Conservation (phyloP, 371 early-diverging fungal genomes). For the Blakeslea trispora region DNA sequence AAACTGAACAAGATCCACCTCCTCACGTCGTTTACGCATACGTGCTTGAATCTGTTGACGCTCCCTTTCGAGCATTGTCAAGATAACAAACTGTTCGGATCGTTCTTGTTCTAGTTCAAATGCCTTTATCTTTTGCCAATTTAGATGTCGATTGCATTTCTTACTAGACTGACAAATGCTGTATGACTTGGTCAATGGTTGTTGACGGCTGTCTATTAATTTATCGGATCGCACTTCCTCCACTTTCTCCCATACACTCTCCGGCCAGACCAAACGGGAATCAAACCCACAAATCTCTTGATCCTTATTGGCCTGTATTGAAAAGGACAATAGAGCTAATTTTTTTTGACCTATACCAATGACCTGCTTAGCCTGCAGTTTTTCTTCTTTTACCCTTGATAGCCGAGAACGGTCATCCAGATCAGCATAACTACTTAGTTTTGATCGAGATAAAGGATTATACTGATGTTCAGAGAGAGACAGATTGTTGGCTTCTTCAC, state of each 20-base stretch:
- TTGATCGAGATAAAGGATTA: slow-evolving; percentile 25
- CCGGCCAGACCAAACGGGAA: slow-evolving; percentile 55
- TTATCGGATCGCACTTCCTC: slow-evolving; percentile 16
- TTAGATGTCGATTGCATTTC: slow-evolving; percentile 47
- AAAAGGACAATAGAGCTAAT: slow-evolving; percentile 17
- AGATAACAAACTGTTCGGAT: slow-evolving; percentile 32
- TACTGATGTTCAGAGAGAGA: slow-evolving; percentile 24
- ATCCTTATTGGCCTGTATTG: slow-evolving; percentile 22
- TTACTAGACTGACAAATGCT: slow-evolving; percentile 29
- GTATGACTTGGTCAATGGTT: slow-evolving; percentile 8
- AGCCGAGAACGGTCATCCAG: slow-evolving; percentile 40
- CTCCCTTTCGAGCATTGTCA: slow-evolving; percentile 39
- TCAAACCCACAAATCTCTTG: slow-evolving; percentile 56
- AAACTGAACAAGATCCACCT: slow-evolving; percentile 30
- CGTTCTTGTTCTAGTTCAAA: slow-evolving; percentile 60
- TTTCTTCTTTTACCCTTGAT: slow-evolving; percentile 27
- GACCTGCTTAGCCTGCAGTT: slow-evolving; percentile 22
- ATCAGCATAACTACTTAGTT: slow-evolving; percentile 33
- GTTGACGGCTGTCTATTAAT: slow-evolving; percentile 2
- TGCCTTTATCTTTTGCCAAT: slow-evolving; percentile 54
- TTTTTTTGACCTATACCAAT: slow-evolving; percentile 27
- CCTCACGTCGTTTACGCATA: slow-evolving; percentile 44
- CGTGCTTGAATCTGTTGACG: slow-evolving; percentile 44
- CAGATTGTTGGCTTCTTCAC: slow-evolving; percentile 22
- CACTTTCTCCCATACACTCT: slow-evolving; percentile 34